Base-by-base conservation (phyloP, 208 protist genomes). In the Porcisia hertigi region DNA sequence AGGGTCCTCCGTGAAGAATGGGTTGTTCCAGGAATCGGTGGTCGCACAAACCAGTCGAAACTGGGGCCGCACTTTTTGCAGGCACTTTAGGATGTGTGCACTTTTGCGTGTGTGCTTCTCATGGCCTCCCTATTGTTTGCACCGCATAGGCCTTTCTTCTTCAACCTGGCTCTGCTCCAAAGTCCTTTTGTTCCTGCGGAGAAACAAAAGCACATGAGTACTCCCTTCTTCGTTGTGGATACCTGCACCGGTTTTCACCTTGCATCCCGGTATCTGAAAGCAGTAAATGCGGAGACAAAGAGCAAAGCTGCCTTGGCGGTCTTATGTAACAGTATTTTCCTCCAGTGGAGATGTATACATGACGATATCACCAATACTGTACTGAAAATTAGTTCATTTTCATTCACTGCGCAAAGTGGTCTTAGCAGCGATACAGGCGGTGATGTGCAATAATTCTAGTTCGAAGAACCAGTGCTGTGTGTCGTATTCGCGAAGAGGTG, bases 221-320 rank as follows among this genome's bases (percentile, higher is more conserved):
- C 60, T 20, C 52, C 73, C 2, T 77, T 77, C 39, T 64, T 77
- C 34, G 23, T 58, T 25, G 43, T 77, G n/a, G 73, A 77, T 8
- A 65, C 73, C 34, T 54, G 41, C 18, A 77, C 63, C 2, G 73
- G 73, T 18, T 77, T 77, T 53, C 64, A 71, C 53, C 9, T 77
- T n/a, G 73, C 64, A 2, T 77, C 73, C 0, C 52, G 45, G 0
- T 30, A 65, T 54, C 53, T 77, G 53, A 55, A 66, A 39, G 9
- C 2, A 0, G 0, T 67, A 3, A n/a, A 41, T 25, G 39, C 14
- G 16, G 25, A 63, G 3, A 23, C 36, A 34, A 71, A 34, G 12
- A 77, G 54, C 54, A 77, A 71, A 65, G n/a, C 14, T 16, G 53
- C 64, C 4, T 49, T 77, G 34, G 73, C 73, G 11, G 73, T 71